phyloP scores from a whole-genome alignment of 108 stramenopile genomes.

The Nitzschia sp. region DNA sequence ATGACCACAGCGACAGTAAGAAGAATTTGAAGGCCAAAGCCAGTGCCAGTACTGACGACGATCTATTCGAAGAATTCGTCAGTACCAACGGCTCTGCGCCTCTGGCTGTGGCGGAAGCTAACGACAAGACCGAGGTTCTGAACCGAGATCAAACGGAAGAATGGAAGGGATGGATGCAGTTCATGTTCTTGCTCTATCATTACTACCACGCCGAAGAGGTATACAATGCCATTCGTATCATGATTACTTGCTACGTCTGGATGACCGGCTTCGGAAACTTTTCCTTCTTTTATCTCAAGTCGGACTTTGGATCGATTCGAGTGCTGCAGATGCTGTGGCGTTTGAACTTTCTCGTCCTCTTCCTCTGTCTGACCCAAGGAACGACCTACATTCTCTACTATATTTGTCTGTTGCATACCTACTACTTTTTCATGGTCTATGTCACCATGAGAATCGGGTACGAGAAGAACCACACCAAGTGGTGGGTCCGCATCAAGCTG shows the following conservation, averaged over 20 bases:
- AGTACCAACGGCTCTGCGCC: neutral
- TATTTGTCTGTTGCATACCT: constrained; percentile 97
- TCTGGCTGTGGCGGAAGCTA: constrained; percentile 39
- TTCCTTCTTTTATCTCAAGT: constrained; percentile 92
- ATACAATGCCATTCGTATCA: constrained; percentile 94
- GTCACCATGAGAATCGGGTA: constrained; percentile 80
- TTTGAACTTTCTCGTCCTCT: constrained; percentile 94
- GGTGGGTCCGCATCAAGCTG: constrained; percentile 89
- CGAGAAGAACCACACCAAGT: constrained; percentile 84
- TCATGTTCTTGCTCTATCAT: constrained; percentile 96
- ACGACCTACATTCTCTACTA: constrained; percentile 98
- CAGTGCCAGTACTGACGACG: constrained; percentile 1
- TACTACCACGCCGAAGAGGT: constrained; percentile 95
- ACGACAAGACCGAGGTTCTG: constrained; percentile 74
- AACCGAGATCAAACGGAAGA: constrained; percentile 98
- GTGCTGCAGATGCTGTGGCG: constrained; percentile 97
- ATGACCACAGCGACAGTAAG: constrained; percentile 24
- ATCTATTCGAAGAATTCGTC: neutral
- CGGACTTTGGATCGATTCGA: constrained; percentile 89
- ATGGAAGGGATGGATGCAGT: constrained; percentile 99
- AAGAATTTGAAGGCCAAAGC: constrained; percentile 7
- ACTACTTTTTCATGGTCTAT: constrained; percentile 96
- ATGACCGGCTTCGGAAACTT: constrained; percentile 99
- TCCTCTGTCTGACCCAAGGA: constrained; percentile 88
- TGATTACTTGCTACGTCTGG: constrained; percentile 99